Base-by-base conservation (phyloP, 495 filamentous ascomycete genomes). In the Hyaloscypha hepaticicola region DNA sequence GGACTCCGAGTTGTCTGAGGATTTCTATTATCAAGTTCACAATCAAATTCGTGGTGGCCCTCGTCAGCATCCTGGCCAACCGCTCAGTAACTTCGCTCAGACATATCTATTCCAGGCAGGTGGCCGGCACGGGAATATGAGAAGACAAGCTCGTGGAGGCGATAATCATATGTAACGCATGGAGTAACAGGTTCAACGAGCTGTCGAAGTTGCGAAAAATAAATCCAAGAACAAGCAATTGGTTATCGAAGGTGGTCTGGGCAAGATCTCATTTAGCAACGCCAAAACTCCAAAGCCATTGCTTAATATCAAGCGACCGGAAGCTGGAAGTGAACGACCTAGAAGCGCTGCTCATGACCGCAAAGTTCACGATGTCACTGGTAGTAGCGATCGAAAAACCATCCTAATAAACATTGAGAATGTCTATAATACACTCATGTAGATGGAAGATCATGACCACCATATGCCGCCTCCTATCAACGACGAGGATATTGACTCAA, bases 1-100 rank as follows among this genome's bases (percentile, higher is more conserved):
- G 0, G 93, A 96, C 69, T 87, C 90, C 58, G 87, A 89, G 5
- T 76, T 96, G 22, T 79, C 87, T 2, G 95, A 98, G 69, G 95
- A 99, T 73, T 99, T 99, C 73, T 99, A 99, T 75, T 99, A 97
- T 70, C 96, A 97, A 70, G 95, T 99, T 29, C 92, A 94, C 70
- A 92, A 86, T 69, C 93, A 96, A 67, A 96, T 99, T 66, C 91
- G 93, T 34, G 92, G 91, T 27, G 90, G 91, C 21, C 88, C 91
- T n/a, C 84, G 93, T 49, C 90, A 93, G 65, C 90, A 93, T 69
- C 94, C 94, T 16, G 88, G 89, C 59, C 94, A 97, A 70, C 96
- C 96, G 0, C 79, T 96, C n/a, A 96, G 88, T 73, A 93, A 96
- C 72, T 97, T 99, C 74, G 96, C 95, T 2, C 95, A 99, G 74